Evolutionary conservation across 2,329 filamentous ascomycete genomes (phyloP).

Genomic region (Penicillium sp.): DNA sequence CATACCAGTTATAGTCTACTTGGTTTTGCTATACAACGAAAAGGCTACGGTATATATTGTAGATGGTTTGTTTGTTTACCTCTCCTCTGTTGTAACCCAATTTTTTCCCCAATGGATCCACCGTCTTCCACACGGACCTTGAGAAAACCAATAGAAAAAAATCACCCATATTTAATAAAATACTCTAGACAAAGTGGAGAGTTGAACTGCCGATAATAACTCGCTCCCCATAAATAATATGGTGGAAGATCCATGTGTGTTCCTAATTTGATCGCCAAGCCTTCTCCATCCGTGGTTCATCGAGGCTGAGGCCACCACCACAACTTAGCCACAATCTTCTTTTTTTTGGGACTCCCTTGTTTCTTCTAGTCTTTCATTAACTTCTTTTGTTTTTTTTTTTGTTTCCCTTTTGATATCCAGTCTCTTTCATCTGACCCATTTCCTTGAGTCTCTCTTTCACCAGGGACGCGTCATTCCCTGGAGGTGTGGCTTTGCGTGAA

Average conservation of each 20-base stretch:
- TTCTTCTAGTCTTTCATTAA: conserved; percentile 16
- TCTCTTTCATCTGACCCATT: conserved; percentile 5
- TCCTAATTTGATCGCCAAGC: conserved; percentile 10
- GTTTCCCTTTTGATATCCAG: conserved; percentile 2
- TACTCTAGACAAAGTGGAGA: background rate
- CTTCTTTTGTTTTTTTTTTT: conserved; percentile 4
- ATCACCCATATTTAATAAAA: background rate
- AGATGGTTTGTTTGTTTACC: background rate
- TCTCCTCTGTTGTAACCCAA: background rate
- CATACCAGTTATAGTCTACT: background rate
- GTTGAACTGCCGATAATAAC: background rate
- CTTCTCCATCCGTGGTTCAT: conserved; percentile 11
- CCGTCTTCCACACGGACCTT: background rate
- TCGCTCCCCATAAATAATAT: background rate
- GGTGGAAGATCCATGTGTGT: background rate
- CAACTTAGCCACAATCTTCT: conserved; percentile 12
- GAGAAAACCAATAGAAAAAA: background rate
- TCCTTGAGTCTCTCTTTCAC: conserved; percentile 12
- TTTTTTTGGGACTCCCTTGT: conserved; percentile 2
- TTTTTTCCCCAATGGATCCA: background rate
- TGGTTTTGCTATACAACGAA: background rate
- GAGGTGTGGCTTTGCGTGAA: conserved; percentile 14
- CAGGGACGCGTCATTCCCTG: conserved; percentile 14
- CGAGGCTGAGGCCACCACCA: conserved; percentile 7
- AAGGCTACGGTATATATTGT: background rate